phyloP scores from a whole-genome alignment of 495 filamentous ascomycete species.

The Neurospora sp. region DNA sequence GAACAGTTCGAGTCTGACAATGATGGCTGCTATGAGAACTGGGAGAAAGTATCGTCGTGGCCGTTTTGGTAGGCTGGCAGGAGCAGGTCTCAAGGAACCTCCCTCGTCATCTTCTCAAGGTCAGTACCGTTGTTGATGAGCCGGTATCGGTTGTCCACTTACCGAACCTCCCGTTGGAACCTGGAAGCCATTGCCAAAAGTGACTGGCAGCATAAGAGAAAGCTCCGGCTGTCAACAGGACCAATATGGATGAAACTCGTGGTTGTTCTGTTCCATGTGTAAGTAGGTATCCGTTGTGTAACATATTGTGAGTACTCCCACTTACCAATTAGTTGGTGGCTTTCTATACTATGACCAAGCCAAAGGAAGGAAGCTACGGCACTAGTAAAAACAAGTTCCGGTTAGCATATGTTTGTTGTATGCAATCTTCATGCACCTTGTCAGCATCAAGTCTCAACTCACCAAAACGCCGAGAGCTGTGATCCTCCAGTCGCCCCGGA shows the following conservation, averaged over 20 bases:
- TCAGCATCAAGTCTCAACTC: slow-evolving; percentile 4
- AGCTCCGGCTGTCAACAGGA: slow-evolving; percentile 25
- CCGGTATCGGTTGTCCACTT: not conserved
- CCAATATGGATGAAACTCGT: slow-evolving; percentile 29
- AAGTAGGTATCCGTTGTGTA: slow-evolving; percentile 1
- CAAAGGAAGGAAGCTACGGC: slow-evolving; percentile 36
- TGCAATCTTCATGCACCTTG: not conserved
- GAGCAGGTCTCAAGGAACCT: slow-evolving; percentile 16
- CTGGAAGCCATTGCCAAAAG: slow-evolving; percentile 34
- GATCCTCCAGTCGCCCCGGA: slow-evolving; percentile 27
- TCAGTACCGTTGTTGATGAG: not conserved
- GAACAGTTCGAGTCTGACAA: slow-evolving; percentile 32
- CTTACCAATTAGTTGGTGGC: slow-evolving; percentile 35
- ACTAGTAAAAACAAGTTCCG: slow-evolving; percentile 10
- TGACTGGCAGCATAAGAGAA: slow-evolving; percentile 29
- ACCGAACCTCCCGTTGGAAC: slow-evolving; percentile 37
- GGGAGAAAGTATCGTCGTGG: slow-evolving; percentile 33
- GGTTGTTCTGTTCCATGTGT: slow-evolving; percentile 27
- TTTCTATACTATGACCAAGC: slow-evolving; percentile 32
- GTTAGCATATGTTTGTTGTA: not conserved
- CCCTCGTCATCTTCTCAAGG: slow-evolving; percentile 27
- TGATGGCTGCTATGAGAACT: slow-evolving; percentile 29
- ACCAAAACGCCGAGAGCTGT: slow-evolving; percentile 33
- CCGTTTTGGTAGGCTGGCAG: slow-evolving; percentile 27
- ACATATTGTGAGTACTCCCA: not conserved